Percentiles rank a stretch among this genome's conserved stretches.
Conservation (phyloP, 495 filamentous ascomycete genomes). For the Cladorrhinum samala region DNA sequence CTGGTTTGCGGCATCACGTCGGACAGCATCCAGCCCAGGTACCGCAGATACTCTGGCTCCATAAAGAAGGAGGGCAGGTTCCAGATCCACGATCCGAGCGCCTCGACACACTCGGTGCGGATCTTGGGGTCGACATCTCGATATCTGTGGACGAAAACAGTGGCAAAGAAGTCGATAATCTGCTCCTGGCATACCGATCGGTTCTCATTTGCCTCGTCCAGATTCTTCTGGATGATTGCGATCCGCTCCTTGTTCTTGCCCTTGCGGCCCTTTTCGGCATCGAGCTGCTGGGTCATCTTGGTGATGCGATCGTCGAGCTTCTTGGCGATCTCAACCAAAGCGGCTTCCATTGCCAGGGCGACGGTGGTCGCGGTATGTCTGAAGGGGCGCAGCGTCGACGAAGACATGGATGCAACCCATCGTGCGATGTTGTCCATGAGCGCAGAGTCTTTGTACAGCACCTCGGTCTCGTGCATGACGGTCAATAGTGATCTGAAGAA, state of each 20-base stretch:
- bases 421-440: constrained; percentile 78
- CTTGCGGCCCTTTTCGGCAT: constrained; percentile 72
- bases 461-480: constrained; percentile 64
- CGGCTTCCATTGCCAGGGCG: constrained; percentile 64
- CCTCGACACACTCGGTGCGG: constrained; percentile 73
- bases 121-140: constrained; percentile 88
- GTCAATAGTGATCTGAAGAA: constrained; percentile 72
- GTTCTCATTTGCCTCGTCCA: constrained; percentile 60
- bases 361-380: constrained; percentile 86
- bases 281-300: constrained; percentile 74
- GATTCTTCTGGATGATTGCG: constrained; percentile 56
- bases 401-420: constrained; percentile 85
- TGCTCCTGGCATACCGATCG: constrained; percentile 57
- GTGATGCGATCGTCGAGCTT: constrained; percentile 59
- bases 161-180: constrained; percentile 77
- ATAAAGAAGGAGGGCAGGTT: constrained; percentile 80
- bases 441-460: constrained; percentile 65
- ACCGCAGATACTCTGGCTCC: constrained; percentile 78
- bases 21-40: constrained; percentile 90
- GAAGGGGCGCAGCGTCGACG: constrained; percentile 75
- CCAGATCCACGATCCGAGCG: constrained; percentile 81
- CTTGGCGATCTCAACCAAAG: constrained; percentile 63
- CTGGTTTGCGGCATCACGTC: constrained; percentile 64
- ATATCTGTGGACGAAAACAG: constrained; percentile 89
- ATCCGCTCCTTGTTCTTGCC: constrained; percentile 51